phyloP scores from a whole-genome alignment of 2,329 filamentous ascomycete genomes.

The Talaromyces sp. region DNA sequence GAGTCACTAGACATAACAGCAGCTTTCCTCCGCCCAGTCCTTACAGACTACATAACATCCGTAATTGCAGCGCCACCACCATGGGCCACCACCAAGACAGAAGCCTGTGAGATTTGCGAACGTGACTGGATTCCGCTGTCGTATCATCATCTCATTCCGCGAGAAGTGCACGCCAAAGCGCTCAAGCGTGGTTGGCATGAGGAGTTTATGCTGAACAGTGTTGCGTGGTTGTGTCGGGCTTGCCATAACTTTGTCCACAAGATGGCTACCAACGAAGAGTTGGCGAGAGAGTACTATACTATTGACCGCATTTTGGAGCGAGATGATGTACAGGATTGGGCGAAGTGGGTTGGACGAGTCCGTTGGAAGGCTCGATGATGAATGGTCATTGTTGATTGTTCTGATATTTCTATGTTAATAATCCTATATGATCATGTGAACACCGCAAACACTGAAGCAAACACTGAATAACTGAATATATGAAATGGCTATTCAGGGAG shows the following conservation, averaged over 20 bases:
- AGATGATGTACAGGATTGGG: slow-evolving; percentile 70
- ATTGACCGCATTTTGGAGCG: slow-evolving; percentile 67
- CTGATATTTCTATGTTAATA: not conserved
- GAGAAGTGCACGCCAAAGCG: slow-evolving; percentile 70
- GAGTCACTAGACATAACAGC: slow-evolving; percentile 43
- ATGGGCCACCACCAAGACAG: slow-evolving; percentile 56
- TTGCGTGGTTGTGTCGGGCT: slow-evolving; percentile 81
- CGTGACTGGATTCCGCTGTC: slow-evolving; percentile 72
- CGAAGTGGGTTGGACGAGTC: slow-evolving; percentile 67
- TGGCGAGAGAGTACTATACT: slow-evolving; percentile 70
- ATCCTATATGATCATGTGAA: not conserved
- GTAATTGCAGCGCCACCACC: slow-evolving; percentile 62
- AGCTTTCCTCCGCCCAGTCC: slow-evolving; percentile 59
- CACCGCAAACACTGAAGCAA: not conserved
- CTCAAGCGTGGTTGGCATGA: slow-evolving; percentile 76
- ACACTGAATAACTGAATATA: not conserved
- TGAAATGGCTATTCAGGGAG: not conserved
- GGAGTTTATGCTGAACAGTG: slow-evolving; percentile 70
- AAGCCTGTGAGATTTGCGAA: slow-evolving; percentile 71
- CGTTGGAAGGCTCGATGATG: slow-evolving; percentile 62
- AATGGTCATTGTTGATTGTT: not conserved
- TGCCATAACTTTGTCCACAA: slow-evolving; percentile 81
- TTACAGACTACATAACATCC: slow-evolving; percentile 61
- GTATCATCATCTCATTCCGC: slow-evolving; percentile 85
- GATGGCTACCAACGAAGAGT: slow-evolving; percentile 70